Conservation (phyloP, 305 asterid species). For the Lippia alba region DNA sequence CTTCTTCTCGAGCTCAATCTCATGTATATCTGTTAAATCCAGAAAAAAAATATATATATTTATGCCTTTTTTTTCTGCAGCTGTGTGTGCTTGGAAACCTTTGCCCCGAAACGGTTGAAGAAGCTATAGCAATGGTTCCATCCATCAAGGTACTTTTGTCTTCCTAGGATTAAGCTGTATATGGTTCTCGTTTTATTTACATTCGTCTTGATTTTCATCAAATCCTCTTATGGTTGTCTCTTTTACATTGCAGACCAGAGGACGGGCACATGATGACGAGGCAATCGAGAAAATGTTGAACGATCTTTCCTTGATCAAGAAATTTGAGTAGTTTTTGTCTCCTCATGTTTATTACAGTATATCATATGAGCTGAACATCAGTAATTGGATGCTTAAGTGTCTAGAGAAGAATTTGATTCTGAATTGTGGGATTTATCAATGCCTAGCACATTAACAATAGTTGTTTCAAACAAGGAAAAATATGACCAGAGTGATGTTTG, state of each 20-base stretch:
- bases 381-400: background rate
- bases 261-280: constrained; percentile 79
- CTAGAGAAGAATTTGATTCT: background rate
- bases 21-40: background rate
- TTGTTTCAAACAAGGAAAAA: background rate
- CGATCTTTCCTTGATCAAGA: constrained; percentile 79
- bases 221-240: constrained; percentile 13
- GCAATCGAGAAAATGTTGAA: constrained; percentile 84
- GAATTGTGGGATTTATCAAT: background rate
- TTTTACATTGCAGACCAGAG: constrained; percentile 61
- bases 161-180: background rate
- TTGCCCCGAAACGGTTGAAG: constrained; percentile 88
- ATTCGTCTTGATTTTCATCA: constrained; percentile 24
- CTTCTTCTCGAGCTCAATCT: constrained; percentile 3
- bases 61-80: constrained; percentile 40
- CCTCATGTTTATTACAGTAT: background rate
- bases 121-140: constrained; percentile 90
- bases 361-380: no score
- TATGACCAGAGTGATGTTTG: background rate
- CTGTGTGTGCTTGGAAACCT: constrained; percentile 91
- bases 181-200: background rate
- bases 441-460: background rate
- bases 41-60: background rate
- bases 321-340: constrained; percentile 58
- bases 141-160: constrained; percentile 69